Evolutionary conservation across 116 monocot genomes (phyloP), one percentile per base, ranked within the genome.

Genomic region (Thalassia testudinum): DNA sequence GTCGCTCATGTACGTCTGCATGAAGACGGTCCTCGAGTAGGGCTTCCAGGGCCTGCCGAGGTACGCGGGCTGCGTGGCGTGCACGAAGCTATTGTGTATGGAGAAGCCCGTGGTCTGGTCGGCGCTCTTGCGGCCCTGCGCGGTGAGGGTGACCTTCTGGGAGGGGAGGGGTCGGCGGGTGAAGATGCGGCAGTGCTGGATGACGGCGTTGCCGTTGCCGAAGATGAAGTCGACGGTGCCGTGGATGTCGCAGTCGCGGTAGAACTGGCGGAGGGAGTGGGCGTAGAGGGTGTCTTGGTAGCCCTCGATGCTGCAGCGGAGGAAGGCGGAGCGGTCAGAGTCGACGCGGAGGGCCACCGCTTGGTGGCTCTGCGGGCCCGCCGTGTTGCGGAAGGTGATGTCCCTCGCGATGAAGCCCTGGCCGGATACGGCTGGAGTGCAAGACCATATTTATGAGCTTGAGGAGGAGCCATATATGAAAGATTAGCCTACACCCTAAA

Each of bases 141-240:
- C 95, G 8, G 95, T 95, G 60, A 95, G 53, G 43, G 74, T 77
- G 47, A 74, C 59, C 56, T 52, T 70, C 54, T 88, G 95, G 58
- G 51, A 64, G 0, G 81, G 78, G 24, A 85, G 42, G 0, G 79
- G 77, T 27, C 24, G 56, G 18, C 81, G 24, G 0, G 75, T 51
- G 63, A 76, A 67, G 24, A 95, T 81, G 51, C 79, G 71, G 64
- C 72, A 77, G 61, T 72, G 70, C 60, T 95, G 95, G 47, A 95
- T 26, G 23, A 95, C 85, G 26, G 62, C 74, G 8, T 71, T 67
- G 38, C 71, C 85, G 56, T 95, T 95, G 34, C 95, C 95, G 67
- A 95, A 95, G 34, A 95, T 81, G 73, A 88, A 88, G 74, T 95
- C 95, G 52, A 88, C 55, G 12, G 88, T 95, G 64, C 95, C 89